These are phyloP conservation scores for Thymus mandschuricus DNA, from an alignment of 257 asterid species.

Conservation along the genomic window DNA sequence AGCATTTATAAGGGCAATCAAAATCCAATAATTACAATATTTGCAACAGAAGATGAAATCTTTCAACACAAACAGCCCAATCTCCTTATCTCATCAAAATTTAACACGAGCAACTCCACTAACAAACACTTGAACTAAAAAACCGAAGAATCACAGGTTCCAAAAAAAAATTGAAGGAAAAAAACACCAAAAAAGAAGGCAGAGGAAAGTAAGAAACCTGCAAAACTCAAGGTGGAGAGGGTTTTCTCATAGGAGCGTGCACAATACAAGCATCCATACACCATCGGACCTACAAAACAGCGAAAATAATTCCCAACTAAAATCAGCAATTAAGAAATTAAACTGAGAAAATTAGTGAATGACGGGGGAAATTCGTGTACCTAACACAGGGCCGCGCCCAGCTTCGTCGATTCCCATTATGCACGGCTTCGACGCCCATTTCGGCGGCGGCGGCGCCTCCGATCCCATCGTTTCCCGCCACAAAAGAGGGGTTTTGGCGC, in stretches of 20 bases:
- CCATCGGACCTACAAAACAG: slow-evolving; percentile 87
- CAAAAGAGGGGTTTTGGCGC: slow-evolving; percentile 34
- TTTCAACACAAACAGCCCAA: not conserved
- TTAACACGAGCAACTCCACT: not conserved
- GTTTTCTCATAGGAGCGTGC: slow-evolving; percentile 77
- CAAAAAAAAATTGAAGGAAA: too few species aligned
- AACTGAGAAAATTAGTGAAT: slow-evolving; percentile 3
- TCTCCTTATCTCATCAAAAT: not conserved
- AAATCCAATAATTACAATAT: not conserved
- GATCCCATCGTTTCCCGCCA: slow-evolving; percentile 66
- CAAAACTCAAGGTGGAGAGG: slow-evolving; percentile 80
- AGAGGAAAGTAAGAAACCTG: slow-evolving; percentile 50
- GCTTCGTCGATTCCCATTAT: slow-evolving; percentile 99
- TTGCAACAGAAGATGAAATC: not conserved
- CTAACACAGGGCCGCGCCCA: too few species aligned
- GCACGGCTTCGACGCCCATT: slow-evolving; percentile 90
- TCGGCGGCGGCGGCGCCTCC: slow-evolving; percentile 45
- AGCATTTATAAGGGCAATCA: not conserved
- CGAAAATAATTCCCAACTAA: not conserved
- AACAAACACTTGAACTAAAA: slow-evolving; percentile 1
- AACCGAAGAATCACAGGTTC: too few species aligned
- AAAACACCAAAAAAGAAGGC: not conserved
- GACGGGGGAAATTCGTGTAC: slow-evolving; percentile 32
- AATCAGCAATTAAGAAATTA: slow-evolving; percentile 16
- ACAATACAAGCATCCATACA: slow-evolving; percentile 91